Evolutionary conservation across 345 rosid genomes (phyloP), one percentile per base, ranked within the genome.

Genomic region (rapeseed (Brassica napus)): DNA sequence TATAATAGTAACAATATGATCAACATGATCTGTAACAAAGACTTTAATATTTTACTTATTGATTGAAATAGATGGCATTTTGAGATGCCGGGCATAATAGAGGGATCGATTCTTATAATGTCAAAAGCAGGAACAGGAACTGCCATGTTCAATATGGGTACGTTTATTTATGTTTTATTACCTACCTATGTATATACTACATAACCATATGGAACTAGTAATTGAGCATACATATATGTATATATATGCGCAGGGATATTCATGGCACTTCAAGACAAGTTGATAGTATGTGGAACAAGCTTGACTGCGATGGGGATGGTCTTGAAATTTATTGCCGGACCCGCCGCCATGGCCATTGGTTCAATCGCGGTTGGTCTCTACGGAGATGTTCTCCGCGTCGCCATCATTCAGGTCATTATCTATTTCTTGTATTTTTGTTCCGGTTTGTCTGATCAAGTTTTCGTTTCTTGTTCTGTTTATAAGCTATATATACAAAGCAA

Each of bases 61-160:
- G 28, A 44, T 80, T 54, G 8, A 62, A 71, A 61, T 37, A 94
- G 97, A 91, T 91, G 93, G 89, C 88, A 89, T 83, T 47, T 94
- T 21, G 83, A 76, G 83, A 89, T 92, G 98, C 98, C 98, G 7
- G 86, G 86, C 77, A 86, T 94, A 10, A 32, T 94, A 68, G 95
- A 91, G 28, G 97, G 87, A 35, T 92, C 95, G 1, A 82, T 92
- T 42, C 71, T 84, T 75, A 89, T 92, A 54, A 85, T 94, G 91
- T 91, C 98, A 12, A 92, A 75, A 81, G 96, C 96, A 71, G 98
- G 96, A 37, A 88, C 90, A 12, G 96, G 98, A 78, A 92, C 98
- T 75, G 95, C 96, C 78, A 93, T 95, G 98, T 95, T 95, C 81
- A 91, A 84, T 81, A 86, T 95, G 87, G 99, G 99, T 95, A 74